Conservation (phyloP, 2,329 filamentous ascomycete genomes). For the Microcyclosporella mali region DNA sequence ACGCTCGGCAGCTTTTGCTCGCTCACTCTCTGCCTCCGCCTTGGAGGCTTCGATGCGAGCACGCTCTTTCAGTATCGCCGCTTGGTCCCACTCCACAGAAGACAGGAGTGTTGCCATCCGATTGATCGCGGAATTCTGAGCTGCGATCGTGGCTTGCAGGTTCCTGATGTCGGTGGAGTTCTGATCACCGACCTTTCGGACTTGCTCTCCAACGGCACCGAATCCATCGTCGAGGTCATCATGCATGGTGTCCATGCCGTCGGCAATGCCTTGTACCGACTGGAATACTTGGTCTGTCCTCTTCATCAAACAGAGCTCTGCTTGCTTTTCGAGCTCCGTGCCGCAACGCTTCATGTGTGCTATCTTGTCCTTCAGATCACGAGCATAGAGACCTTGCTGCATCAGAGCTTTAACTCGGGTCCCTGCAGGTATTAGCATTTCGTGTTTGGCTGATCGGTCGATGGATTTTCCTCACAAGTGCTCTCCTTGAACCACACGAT, state of each 20-base stretch:
- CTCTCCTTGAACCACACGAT: constrained; percentile 1
- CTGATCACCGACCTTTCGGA: too few species aligned
- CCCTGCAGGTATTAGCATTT: neutral
- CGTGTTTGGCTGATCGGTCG: too few species aligned
- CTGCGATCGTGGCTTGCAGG: too few species aligned
- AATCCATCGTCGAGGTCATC: neutral
- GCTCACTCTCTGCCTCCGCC: too few species aligned
- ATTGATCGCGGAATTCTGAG: too few species aligned
- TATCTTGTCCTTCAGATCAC: neutral
- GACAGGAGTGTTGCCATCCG: neutral
- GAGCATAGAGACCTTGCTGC: constrained; percentile 2
- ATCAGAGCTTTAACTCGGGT: neutral
- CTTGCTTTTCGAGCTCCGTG: neutral
- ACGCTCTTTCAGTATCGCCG: too few species aligned
- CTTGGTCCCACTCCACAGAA: too few species aligned
- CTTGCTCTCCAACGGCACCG: too few species aligned
- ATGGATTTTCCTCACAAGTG: neutral
- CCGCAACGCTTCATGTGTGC: neutral
- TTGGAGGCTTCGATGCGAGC: too few species aligned
- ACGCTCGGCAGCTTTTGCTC: too few species aligned
- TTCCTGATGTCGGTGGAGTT: too few species aligned
- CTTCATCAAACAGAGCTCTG: constrained; percentile 2
- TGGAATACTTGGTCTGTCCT: neutral
- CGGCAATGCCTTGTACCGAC: neutral
- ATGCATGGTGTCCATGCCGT: neutral